phyloP scores from a whole-genome alignment of 345 rosid genomes.

The Arabis hirsuta region DNA sequence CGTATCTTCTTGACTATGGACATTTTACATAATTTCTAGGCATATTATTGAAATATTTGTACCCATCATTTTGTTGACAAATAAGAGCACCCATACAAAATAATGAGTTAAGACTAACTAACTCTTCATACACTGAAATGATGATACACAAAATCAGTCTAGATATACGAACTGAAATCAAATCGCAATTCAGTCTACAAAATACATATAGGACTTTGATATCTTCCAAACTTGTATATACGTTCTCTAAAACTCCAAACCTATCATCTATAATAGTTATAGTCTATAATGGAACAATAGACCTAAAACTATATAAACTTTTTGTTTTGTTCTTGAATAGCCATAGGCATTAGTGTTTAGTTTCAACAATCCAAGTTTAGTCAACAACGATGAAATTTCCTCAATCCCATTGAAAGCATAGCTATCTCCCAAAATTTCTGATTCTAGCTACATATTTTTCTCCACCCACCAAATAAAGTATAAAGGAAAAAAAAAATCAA shows the following conservation, averaged over 20 bases:
- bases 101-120: neutral
- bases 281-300: neutral
- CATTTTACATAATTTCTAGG: conserved; percentile 25
- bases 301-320: neutral
- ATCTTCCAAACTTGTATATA: conserved; percentile 14
- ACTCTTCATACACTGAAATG: conserved; percentile 12
- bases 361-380: conserved; percentile 27
- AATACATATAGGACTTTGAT: neutral
- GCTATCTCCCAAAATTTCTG: conserved; percentile 6
- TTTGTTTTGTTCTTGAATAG: neutral
- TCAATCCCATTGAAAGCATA: conserved; percentile 9
- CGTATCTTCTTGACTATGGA: conserved; percentile 15
- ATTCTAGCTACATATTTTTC: conserved; percentile 17
- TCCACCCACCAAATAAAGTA: conserved; percentile 35
- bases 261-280: neutral
- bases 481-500: neutral
- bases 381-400: conserved; percentile 35
- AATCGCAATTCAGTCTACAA: conserved; percentile 1
- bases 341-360: conserved; percentile 15
- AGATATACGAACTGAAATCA: conserved; percentile 1
- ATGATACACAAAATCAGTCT: neutral
- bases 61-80: too few relatives aligned
- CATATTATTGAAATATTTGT: neutral
- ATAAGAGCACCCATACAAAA: conserved; percentile 12
- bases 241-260: neutral